Evolutionary conservation across 83 land plant species (phyloP).

Genomic region (Isoetes engelmannii): DNA sequence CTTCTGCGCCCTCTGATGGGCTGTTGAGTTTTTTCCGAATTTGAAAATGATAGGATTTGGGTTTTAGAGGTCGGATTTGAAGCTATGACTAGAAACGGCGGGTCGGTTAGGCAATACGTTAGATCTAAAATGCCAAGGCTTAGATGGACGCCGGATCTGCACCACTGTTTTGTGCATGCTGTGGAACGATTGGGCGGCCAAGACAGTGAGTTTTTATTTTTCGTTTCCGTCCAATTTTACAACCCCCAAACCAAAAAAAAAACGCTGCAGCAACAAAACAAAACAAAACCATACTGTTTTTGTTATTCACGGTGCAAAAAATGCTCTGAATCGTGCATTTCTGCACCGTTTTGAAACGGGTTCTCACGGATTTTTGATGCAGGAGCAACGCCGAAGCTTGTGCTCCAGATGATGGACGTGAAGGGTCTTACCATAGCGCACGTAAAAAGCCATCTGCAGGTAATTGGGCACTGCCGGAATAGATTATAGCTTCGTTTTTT

Average conservation of each 20-base stretch:
- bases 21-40: no score
- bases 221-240: not conserved
- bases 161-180: conserved; percentile 47
- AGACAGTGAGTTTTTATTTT: conserved; percentile 41
- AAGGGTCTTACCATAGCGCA: conserved; percentile 53
- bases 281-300: not conserved
- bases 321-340: not conserved
- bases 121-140: conserved; percentile 55
- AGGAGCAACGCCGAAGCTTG: conserved; percentile 67
- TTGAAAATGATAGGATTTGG: no score
- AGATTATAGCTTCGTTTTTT: no score
- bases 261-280: not conserved
- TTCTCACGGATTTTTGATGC: conserved; percentile 1
- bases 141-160: conserved; percentile 57
- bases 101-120: conserved; percentile 36
- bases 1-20: no score
- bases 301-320: not conserved
- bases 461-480: not conserved
- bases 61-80: no score
- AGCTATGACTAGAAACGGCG: not conserved
- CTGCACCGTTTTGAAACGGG: not conserved
- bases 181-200: conserved; percentile 55
- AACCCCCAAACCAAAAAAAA: not conserved
- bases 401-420: conserved; percentile 52
- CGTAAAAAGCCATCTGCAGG: conserved; percentile 65